Evolutionary conservation across 176 grass and related monocot genomes (phyloP).

Genomic region (Panicum miliaceum): DNA sequence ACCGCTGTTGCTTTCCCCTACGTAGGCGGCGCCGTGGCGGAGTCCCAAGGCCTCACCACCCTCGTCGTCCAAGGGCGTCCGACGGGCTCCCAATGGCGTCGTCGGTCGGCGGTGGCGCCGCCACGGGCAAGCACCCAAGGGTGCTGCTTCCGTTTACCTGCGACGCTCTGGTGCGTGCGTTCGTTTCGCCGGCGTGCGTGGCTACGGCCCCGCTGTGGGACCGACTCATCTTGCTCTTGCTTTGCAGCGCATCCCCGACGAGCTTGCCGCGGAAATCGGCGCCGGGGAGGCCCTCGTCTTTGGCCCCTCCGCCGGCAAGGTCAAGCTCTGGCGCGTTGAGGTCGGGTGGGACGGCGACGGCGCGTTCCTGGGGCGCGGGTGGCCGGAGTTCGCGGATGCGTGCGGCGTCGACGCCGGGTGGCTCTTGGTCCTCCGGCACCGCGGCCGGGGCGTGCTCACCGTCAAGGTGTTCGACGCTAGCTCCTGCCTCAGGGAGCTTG

Average conservation of each 20-base stretch:
- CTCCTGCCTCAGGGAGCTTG: not conserved
- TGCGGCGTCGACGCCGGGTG: not conserved
- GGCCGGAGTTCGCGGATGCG: not conserved
- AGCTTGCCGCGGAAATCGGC: conserved; percentile 1
- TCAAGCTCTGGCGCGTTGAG: not conserved
- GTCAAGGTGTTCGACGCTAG: conserved; percentile 12
- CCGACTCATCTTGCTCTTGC: not conserved
- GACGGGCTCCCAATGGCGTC: not conserved
- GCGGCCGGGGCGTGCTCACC: not conserved
- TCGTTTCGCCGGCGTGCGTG: not conserved
- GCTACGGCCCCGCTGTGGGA: not conserved
- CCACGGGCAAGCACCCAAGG: not conserved
- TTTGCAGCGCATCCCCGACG: conserved; percentile 36
- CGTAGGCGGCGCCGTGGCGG: too few relatives aligned
- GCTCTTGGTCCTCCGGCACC: not conserved
- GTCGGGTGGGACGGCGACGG: not conserved
- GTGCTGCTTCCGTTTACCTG: not conserved
- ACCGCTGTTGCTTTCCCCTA: too few relatives aligned
- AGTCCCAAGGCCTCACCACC: too few relatives aligned
- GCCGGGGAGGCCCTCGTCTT: not conserved
- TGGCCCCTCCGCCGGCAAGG: conserved; percentile 6
- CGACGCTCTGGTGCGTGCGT: not conserved
- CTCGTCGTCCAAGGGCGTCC: too few relatives aligned
- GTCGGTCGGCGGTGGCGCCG: not conserved
- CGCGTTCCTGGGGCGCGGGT: not conserved